Percentiles rank a stretch among this genome's conserved stretches.
Conservation (phyloP, 805 yeast genomes). For the Monosporozyma servazzii region DNA sequence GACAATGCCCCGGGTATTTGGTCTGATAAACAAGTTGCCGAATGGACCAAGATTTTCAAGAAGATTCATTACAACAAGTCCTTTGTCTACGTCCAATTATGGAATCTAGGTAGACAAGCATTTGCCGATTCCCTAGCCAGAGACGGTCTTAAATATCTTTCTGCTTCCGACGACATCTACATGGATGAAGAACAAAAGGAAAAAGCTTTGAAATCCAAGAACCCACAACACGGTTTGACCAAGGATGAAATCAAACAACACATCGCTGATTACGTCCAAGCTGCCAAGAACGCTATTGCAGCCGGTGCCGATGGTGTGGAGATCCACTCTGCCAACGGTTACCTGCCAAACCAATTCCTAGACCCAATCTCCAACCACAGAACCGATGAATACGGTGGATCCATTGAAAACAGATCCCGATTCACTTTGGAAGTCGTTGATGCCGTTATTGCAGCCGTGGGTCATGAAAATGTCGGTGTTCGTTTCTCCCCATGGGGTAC, state of each 20-base stretch:
- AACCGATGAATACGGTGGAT: conserved; percentile 48
- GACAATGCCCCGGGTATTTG: conserved; percentile 41
- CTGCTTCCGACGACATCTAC: conserved; percentile 33
- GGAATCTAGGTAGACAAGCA: conserved; percentile 41
- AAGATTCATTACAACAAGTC: conserved; percentile 44
- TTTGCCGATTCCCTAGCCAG: conserved; percentile 30
- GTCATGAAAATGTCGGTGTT: conserved; percentile 39
- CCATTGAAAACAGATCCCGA: conserved; percentile 39
- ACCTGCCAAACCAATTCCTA: conserved; percentile 45
- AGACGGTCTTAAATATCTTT: conserved; percentile 31
- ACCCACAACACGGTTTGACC: conserved; percentile 23
- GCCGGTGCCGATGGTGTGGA: conserved; percentile 50
- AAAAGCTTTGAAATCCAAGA: conserved; percentile 24
- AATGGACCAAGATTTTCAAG: conserved; percentile 41
- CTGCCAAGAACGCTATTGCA: conserved; percentile 33
- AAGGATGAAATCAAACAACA: conserved; percentile 32
- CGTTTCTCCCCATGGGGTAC: conserved; percentile 38
- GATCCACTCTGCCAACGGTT: conserved; percentile 62
- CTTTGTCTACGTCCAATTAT: conserved; percentile 39
- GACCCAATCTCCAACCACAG: conserved; percentile 35
- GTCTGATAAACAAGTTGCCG: conserved; percentile 37
- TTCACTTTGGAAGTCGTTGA: conserved; percentile 41
- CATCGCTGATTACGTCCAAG: conserved; percentile 33
- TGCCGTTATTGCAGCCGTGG: conserved; percentile 40
- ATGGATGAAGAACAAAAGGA: conserved; percentile 26